Percentiles rank a stretch among this genome's conserved stretches.
phyloP scores from a whole-genome alignment of 805 yeast species.

The Cyberlindnera euphorbiae region DNA sequence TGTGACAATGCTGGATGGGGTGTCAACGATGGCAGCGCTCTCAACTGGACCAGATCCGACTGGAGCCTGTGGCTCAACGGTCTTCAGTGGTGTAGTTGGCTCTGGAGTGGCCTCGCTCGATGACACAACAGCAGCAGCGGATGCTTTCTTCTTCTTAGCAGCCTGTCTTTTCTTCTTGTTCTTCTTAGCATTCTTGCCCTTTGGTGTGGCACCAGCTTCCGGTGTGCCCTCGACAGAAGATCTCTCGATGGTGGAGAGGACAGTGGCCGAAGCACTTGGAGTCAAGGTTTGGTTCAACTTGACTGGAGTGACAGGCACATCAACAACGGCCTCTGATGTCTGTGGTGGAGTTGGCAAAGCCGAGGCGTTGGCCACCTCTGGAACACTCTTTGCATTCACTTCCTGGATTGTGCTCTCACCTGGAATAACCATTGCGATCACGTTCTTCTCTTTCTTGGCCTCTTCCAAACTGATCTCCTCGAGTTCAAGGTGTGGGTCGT shows the following conservation, averaged over 20 bases:
- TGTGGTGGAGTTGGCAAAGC: slow-evolving; percentile 21
- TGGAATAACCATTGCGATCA: slow-evolving; percentile 14
- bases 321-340: slow-evolving; percentile 13
- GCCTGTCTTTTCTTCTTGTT: slow-evolving; percentile 22
- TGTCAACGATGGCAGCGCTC: too few species aligned
- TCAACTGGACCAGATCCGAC: slow-evolving; percentile 5
- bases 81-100: slow-evolving; percentile 8
- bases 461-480: slow-evolving; percentile 17
- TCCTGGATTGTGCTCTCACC: slow-evolving; percentile 8
- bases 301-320: slow-evolving; percentile 1
- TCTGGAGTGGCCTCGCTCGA: slow-evolving; percentile 11
- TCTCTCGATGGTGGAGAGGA: slow-evolving; percentile 2
- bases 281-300: not conserved
- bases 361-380: slow-evolving; percentile 5
- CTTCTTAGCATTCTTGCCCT: slow-evolving; percentile 20
- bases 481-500: slow-evolving; percentile 9
- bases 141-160: slow-evolving; percentile 18
- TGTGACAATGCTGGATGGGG: too few species aligned
- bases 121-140: slow-evolving; percentile 8
- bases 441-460: slow-evolving; percentile 17
- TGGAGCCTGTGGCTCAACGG: slow-evolving; percentile 10
- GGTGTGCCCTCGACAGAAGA: slow-evolving; percentile 17
- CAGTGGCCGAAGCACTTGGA: slow-evolving; percentile 7
- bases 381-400: slow-evolving; percentile 8
- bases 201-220: slow-evolving; percentile 7